phyloP scores from a whole-genome alignment of 164 flowering plant genomes.

The Macadamia tetraphylla region DNA sequence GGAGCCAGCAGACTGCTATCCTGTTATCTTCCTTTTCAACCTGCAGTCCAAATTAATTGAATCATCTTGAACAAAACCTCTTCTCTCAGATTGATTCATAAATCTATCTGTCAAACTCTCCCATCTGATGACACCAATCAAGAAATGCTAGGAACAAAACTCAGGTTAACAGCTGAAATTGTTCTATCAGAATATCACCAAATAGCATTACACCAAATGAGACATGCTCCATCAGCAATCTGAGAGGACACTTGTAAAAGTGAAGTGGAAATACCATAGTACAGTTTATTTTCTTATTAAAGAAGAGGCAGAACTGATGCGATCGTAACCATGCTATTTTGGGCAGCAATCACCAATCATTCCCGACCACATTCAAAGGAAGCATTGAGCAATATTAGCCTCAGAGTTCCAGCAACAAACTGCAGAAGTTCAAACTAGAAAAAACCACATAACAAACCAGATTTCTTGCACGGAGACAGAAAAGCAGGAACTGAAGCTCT shows the following conservation, averaged over 20 bases:
- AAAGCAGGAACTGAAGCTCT: background rate
- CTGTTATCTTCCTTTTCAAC: background rate
- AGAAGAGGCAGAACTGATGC: background rate
- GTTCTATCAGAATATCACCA: background rate
- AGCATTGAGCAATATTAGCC: slow-evolving; percentile 5
- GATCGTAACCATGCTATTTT: background rate
- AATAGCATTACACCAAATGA: background rate
- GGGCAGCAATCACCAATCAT: background rate
- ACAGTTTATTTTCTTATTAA: background rate
- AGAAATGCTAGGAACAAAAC: background rate
- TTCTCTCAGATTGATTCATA: background rate
- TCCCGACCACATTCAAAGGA: background rate
- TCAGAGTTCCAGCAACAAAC: background rate
- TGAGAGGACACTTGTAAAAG: background rate
- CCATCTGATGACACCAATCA: background rate
- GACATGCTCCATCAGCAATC: slow-evolving; percentile 1
- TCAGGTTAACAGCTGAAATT: background rate
- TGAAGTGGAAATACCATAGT: background rate
- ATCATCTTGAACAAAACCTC: background rate
- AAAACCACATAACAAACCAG: background rate
- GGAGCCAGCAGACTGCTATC: background rate
- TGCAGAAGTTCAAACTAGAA: slow-evolving; percentile 2
- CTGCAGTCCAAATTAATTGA: background rate
- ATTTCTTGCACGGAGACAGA: background rate
- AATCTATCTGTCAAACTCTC: background rate